phyloP scores from a whole-genome alignment of 139 green algal genomes.

The Spirogloea muscicola region DNA sequence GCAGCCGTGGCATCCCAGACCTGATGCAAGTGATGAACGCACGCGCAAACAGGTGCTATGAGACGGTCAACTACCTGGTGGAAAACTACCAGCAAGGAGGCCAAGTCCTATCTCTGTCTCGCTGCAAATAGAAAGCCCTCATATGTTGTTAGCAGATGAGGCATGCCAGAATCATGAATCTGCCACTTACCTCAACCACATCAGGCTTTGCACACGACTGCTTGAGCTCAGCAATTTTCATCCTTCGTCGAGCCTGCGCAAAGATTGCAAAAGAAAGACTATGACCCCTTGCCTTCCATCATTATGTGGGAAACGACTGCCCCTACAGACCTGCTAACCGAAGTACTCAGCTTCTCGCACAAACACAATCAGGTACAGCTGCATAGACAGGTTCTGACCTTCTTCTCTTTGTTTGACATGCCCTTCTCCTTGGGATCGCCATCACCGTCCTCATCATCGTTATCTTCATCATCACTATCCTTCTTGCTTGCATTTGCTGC shows the following conservation, averaged over 20 bases:
- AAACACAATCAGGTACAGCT: constrained; percentile 7
- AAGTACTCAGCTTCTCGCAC: constrained; percentile 6
- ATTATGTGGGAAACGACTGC: background rate
- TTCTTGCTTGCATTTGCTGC: constrained; percentile 15
- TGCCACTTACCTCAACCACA: constrained; percentile 76
- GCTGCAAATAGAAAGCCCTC: too few relatives aligned
- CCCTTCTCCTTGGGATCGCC: constrained; percentile 32
- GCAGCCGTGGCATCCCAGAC: constrained; percentile 90
- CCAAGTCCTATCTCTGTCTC: too few relatives aligned
- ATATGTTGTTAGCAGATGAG: too few relatives aligned
- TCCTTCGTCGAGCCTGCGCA: constrained; percentile 41
- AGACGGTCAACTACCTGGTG: too few relatives aligned
- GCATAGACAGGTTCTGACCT: constrained; percentile 9
- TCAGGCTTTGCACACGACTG: constrained; percentile 78
- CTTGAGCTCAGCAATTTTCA: constrained; percentile 91
- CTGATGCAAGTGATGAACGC: too few relatives aligned
- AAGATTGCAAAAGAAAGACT: background rate
- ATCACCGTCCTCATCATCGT: constrained; percentile 35
- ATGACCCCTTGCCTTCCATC: constrained; percentile 8
- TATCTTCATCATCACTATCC: constrained; percentile 23
- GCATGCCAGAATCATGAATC: too few relatives aligned
- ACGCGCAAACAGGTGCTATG: too few relatives aligned
- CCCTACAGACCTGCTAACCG: background rate
- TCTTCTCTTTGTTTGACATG: constrained; percentile 76
- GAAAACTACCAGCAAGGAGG: too few relatives aligned